Evolutionary conservation across 2,329 filamentous ascomycete genomes (phyloP).

Genomic region (Fusarium sp.): DNA sequence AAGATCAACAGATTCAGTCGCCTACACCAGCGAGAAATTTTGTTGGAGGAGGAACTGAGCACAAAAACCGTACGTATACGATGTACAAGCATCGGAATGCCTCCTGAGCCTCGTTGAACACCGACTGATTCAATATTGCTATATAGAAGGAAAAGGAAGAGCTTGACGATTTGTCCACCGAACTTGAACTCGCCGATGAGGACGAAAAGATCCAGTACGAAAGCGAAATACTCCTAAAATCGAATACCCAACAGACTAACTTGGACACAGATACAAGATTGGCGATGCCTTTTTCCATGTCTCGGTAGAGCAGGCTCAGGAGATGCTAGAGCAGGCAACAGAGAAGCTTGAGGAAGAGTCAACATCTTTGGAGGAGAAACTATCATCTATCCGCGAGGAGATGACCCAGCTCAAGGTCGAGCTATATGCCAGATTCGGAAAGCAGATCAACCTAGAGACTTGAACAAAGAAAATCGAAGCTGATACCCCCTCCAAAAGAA

Average conservation of each 20-base stretch:
- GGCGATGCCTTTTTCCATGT: slow-evolving; percentile 95
- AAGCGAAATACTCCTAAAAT: slow-evolving; percentile 16
- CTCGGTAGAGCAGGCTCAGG: slow-evolving; percentile 84
- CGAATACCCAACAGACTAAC: slow-evolving; percentile 8
- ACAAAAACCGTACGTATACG: slow-evolving; percentile 75
- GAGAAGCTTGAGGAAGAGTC: slow-evolving; percentile 82
- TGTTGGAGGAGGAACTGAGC: slow-evolving; percentile 82
- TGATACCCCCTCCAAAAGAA: slow-evolving; percentile 30
- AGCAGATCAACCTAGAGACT: slow-evolving; percentile 96
- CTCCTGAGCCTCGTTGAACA: neutral
- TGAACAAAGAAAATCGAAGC: slow-evolving; percentile 54
- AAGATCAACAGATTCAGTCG: slow-evolving; percentile 99
- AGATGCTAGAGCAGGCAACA: slow-evolving; percentile 79
- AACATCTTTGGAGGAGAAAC: slow-evolving; percentile 77
- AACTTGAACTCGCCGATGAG: slow-evolving; percentile 94
- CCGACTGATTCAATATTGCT: slow-evolving; percentile 33
- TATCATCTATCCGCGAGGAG: slow-evolving; percentile 81
- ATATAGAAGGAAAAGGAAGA: slow-evolving; percentile 97
- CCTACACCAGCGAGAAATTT: slow-evolving; percentile 85
- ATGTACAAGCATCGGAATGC: too few species aligned
- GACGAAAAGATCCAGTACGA: slow-evolving; percentile 90
- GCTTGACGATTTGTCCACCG: slow-evolving; percentile 88
- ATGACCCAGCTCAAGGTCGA: slow-evolving; percentile 91
- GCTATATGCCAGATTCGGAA: slow-evolving; percentile 92
- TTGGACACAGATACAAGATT: slow-evolving; percentile 82